Conservation (phyloP, 2,329 filamentous ascomycete genomes). For the Phialemonium atrogriseum region DNA sequence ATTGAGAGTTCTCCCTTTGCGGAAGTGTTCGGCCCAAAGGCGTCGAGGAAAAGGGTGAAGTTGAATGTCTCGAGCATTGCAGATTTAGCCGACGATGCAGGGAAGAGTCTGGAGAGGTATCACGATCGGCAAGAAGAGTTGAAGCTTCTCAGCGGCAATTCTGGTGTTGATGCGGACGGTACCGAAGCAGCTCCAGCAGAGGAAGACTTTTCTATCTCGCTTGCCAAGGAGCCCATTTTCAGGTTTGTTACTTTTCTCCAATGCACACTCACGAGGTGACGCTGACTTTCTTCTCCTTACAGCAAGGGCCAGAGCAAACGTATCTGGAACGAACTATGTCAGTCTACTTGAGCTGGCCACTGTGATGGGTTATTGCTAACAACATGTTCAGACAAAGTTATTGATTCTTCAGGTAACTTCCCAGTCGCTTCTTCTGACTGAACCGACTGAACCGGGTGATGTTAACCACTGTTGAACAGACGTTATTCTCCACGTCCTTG, state of each 20-base stretch:
- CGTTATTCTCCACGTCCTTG: slow-evolving; percentile 89
- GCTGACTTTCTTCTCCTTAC: too few relatives aligned
- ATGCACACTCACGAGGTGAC: too few relatives aligned
- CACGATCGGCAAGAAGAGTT: slow-evolving; percentile 73
- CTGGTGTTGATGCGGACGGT: slow-evolving; percentile 46
- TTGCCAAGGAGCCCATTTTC: slow-evolving; percentile 79
- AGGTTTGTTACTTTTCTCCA: too few relatives aligned
- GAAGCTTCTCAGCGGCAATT: slow-evolving; percentile 64
- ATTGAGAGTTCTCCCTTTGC: slow-evolving; percentile 80
- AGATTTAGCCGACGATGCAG: slow-evolving; percentile 73
- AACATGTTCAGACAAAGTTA: slow-evolving; percentile 63
- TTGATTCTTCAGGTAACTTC: slow-evolving; percentile 61
- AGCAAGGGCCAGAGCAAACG: slow-evolving; percentile 91
- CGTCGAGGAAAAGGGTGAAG: slow-evolving; percentile 88
- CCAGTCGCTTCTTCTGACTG: too few relatives aligned
- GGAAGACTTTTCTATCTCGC: slow-evolving; percentile 39
- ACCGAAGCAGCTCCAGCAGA: slow-evolving; percentile 25
- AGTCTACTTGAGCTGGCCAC: slow-evolving; percentile 7
- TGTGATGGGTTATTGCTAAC: slow-evolving; percentile 8
- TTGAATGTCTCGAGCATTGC: slow-evolving; percentile 72
- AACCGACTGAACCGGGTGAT: not conserved
- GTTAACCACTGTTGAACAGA: slow-evolving; percentile 41
- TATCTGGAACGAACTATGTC: slow-evolving; percentile 86
- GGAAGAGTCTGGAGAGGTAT: slow-evolving; percentile 74
- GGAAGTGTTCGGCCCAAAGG: slow-evolving; percentile 88